Conservation (phyloP, 2,329 filamentous ascomycete genomes). For the Lachnellula hyalina region DNA sequence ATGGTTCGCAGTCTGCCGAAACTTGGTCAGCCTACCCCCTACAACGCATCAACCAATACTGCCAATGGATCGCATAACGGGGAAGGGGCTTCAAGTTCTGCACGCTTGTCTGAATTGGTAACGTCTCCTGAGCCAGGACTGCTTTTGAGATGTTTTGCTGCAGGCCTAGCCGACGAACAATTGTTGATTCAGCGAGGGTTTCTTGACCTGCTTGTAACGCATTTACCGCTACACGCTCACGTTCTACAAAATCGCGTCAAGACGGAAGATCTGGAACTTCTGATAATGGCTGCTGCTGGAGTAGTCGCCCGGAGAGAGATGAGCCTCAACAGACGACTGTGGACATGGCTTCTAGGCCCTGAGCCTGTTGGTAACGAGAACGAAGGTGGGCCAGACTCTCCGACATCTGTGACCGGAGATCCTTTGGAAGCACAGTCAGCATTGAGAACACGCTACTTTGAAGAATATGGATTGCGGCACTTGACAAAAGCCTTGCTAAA, state of each 20-base stretch:
- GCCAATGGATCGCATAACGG: constrained; percentile 24
- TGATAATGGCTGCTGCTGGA: constrained; percentile 77
- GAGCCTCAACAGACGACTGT: constrained; percentile 91
- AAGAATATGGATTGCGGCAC: constrained; percentile 68
- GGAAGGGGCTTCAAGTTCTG: constrained; percentile 37
- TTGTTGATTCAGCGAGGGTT: constrained; percentile 90
- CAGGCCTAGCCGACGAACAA: constrained; percentile 81
- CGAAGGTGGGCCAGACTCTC: constrained; percentile 44
- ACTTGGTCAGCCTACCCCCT: constrained; percentile 44
- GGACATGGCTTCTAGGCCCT: constrained; percentile 91
- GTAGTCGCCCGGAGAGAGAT: constrained; percentile 90
- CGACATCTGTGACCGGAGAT: constrained; percentile 27
- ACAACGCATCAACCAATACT: constrained; percentile 27
- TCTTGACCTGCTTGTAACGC: constrained; percentile 83
- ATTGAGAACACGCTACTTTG: constrained; percentile 75
- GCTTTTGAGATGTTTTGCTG: constrained; percentile 84
- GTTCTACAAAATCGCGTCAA: constrained; percentile 74
- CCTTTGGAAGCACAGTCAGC: constrained; percentile 27
- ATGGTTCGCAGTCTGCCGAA: constrained; percentile 73
- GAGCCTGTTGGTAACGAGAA: constrained; percentile 47
- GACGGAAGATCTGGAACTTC: constrained; percentile 68
- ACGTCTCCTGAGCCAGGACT: constrained; percentile 88
- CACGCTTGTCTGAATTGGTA: constrained; percentile 58
- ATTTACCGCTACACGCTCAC: constrained; percentile 77
- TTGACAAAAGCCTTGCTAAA: constrained; percentile 69